Conservation (phyloP, 768 basidiomycete genomes). For the Russula abietina region DNA sequence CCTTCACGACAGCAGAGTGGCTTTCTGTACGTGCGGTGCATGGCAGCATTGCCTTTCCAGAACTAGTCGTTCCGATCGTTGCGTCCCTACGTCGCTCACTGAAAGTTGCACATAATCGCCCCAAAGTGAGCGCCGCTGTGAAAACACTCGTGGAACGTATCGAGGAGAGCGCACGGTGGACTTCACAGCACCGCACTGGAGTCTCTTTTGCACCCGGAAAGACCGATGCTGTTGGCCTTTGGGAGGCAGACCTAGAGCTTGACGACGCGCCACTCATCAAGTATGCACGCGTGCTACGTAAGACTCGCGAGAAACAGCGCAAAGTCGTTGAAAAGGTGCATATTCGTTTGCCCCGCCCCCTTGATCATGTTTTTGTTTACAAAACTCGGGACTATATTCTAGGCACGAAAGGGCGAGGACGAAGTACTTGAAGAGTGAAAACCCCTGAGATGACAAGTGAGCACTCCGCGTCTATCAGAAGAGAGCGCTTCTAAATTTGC, state of each 20-base stretch:
- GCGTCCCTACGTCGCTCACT: conserved; percentile 66
- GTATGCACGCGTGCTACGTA: conserved; percentile 75
- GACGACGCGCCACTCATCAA: conserved; percentile 74
- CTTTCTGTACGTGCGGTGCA: conserved; percentile 64
- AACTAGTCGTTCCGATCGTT: conserved; percentile 75
- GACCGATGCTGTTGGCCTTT: conserved; percentile 60
- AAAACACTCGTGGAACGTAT: conserved; percentile 82
- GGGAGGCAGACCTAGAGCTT: conserved; percentile 58
- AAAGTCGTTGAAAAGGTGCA: conserved; percentile 69
- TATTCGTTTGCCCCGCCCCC: conserved; percentile 36
- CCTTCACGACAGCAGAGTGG: conserved; percentile 78
- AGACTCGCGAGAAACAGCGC: conserved; percentile 68
- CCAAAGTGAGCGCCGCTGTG: conserved; percentile 55
- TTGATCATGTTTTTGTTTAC: background rate
- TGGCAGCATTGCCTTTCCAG: conserved; percentile 89
- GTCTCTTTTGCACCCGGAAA: conserved; percentile 74
- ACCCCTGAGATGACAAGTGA: background rate
- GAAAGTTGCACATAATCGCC: conserved; percentile 49
- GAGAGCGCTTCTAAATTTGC: background rate
- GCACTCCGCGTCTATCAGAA: background rate
- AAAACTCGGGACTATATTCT: conserved; percentile 4
- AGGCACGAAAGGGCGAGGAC: conserved; percentile 68
- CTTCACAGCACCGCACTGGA: conserved; percentile 60
- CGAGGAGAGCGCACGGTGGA: conserved; percentile 78
- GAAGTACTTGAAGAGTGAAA: conserved; percentile 56